These are phyloP conservation scores for Populus hybrid DNA, from an alignment of 441 rosid genomes.

Conservation along the genomic window DNA sequence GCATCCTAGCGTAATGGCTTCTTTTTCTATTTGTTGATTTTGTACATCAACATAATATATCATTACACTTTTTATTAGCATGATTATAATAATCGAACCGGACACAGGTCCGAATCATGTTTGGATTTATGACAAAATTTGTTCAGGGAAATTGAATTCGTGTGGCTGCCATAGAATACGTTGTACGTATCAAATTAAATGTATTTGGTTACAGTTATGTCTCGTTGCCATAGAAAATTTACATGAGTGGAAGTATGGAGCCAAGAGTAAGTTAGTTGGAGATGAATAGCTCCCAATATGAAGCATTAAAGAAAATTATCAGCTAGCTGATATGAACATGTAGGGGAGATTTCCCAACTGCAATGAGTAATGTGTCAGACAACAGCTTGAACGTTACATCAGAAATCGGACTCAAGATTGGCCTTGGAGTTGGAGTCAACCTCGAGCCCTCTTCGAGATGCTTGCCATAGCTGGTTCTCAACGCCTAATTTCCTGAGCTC, in stretches of 20 bases:
- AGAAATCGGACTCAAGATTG: conserved; percentile 31
- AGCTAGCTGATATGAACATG: neutral
- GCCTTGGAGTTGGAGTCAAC: conserved; percentile 29
- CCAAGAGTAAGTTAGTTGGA: neutral
- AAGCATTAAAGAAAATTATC: neutral
- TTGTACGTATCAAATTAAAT: neutral
- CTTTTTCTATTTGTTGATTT: no score
- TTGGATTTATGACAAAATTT: neutral
- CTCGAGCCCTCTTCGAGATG: conserved; percentile 52
- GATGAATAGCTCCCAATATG: neutral
- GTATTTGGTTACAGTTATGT: neutral
- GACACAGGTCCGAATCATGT: no score
- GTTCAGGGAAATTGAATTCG: neutral
- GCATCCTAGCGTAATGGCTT: no score
- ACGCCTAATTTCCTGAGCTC: conserved; percentile 79
- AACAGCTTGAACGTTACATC: neutral
- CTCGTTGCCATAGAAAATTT: neutral
- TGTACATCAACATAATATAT: no score
- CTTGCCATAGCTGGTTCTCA: conserved; percentile 71
- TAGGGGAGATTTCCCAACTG: neutral
- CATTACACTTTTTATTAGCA: no score
- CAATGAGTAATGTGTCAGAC: neutral
- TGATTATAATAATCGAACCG: no score
- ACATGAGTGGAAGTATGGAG: neutral
- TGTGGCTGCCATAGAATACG: neutral